These are phyloP conservation scores for Hygrophorus russula DNA, from an alignment of 768 basidiomycete genomes.

Conservation along the genomic window DNA sequence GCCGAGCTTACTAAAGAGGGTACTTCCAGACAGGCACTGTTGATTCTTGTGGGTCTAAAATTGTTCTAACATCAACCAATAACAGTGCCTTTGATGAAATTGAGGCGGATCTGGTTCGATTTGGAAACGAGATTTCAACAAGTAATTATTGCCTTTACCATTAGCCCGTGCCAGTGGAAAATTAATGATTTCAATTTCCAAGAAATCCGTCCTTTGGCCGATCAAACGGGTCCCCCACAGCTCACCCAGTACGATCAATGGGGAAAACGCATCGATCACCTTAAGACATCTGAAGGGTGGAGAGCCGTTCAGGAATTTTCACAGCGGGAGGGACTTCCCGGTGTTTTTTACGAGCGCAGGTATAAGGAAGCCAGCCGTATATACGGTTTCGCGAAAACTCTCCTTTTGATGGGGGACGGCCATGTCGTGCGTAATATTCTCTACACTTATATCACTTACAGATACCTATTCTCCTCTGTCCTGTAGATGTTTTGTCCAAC, in stretches of 20 bases:
- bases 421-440: slow-evolving; percentile 35
- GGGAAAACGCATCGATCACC: slow-evolving; percentile 49
- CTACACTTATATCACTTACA: not conserved
- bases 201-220: slow-evolving; percentile 48
- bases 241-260: slow-evolving; percentile 67
- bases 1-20: slow-evolving; percentile 45
- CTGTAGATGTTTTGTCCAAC: slow-evolving; percentile 57
- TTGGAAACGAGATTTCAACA: slow-evolving; percentile 45
- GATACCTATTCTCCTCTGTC: not conserved
- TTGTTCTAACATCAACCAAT: not conserved
- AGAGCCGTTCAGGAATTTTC: slow-evolving; percentile 48
- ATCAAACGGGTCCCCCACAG: slow-evolving; percentile 33
- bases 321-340: slow-evolving; percentile 55
- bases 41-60: slow-evolving; percentile 4
- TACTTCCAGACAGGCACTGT: slow-evolving; percentile 34
- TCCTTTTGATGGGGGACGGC: slow-evolving; percentile 51
- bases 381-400: slow-evolving; percentile 54
- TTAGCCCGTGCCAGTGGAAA: not conserved
- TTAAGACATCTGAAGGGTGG: slow-evolving; percentile 70
- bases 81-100: slow-evolving; percentile 36
- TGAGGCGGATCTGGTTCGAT: slow-evolving; percentile 46
- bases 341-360: slow-evolving; percentile 56
- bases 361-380: slow-evolving; percentile 49
- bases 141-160: slow-evolving; percentile 22
- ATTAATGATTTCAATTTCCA: not conserved